Base-by-base conservation (phyloP, 208 protist species). In the Entamoeba moshkovskii region DNA sequence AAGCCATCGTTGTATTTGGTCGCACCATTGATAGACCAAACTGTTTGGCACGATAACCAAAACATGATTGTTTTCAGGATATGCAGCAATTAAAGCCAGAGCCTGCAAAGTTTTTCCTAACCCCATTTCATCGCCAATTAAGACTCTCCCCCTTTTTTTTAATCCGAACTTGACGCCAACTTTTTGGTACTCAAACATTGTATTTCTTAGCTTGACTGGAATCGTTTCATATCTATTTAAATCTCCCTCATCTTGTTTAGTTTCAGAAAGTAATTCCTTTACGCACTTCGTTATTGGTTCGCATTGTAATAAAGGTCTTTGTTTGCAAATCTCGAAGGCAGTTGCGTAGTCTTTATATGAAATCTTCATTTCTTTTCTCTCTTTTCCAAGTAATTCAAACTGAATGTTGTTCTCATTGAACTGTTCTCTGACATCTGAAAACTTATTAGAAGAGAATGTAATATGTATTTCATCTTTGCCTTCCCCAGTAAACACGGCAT, bases 111-210 rank as follows among this genome's bases (percentile, higher is more conserved):
- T 93, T 46, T 93, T 93, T 33, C 93, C 93, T 33, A 93, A 38
- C 16, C 93, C 93, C 93, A 93, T 93, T 33, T 93, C 93, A 52
- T 93, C 93, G 15, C 45, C 93, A 93, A 93, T 46, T 33, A 93
- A 52, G 52, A 93, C 11, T 93, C 45, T 93, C 8, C 93, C 93
- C 22, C n/a, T 52, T 33, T 93, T 85, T 52, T 49, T 93, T n/a
- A 93, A 92, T 13, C 93, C 93, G 2, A 49, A 93, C 2, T 52
- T 16, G 11, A 93, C 93, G 8, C 93, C 93, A 38, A 38, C n/a
- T 52, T 8, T 46, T 49, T 93, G 93, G 25, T 38, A 93, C 15
- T 22, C 44, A 22, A 52, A 47, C 45, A 93, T 38, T n/a, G 45
- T 92, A 22, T 93, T 52, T 92, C 45, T 1, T 2, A 93, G 22